Evolutionary conservation across 1,284 basidiomycete species (phyloP).

Genomic region (Moesziomyces sp.): DNA sequence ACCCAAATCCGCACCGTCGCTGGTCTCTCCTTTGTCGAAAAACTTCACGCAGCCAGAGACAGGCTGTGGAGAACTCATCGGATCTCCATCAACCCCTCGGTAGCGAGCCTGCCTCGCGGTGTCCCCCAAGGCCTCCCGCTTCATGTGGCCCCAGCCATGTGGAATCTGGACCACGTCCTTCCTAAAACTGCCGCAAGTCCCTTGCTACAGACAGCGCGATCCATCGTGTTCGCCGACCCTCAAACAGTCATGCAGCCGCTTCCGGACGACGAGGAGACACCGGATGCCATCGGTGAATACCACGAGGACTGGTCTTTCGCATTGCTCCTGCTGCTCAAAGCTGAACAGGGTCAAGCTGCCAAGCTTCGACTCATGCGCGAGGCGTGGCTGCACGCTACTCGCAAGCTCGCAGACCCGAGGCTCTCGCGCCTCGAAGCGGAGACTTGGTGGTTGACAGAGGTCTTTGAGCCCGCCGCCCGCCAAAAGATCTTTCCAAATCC

Average conservation of each 20-base stretch:
- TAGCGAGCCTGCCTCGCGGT: constrained; percentile 1
- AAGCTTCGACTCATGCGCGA: no score
- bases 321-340: constrained; percentile 1
- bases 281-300: background rate
- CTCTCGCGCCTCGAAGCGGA: no score
- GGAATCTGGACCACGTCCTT: background rate
- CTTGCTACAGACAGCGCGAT: background rate
- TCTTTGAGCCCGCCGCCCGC: no score
- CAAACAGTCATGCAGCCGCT: constrained; percentile 1
- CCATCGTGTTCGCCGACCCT: constrained; percentile 4
- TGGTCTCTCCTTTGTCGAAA: constrained; percentile 5
- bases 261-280: background rate
- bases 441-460: no score
- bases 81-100: background rate
- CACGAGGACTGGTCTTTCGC: constrained; percentile 3
- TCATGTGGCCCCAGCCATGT: constrained; percentile 5
- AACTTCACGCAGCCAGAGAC: background rate
- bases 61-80: background rate
- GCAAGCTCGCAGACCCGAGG: background rate
- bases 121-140: constrained; percentile 1
- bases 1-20: background rate
- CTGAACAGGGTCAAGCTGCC: no score
- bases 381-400: background rate
- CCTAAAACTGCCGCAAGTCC: background rate
- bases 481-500: no score